These are phyloP conservation scores for Apiospora marii DNA, from an alignment of 2,329 filamentous ascomycete species.

Conservation along the genomic window DNA sequence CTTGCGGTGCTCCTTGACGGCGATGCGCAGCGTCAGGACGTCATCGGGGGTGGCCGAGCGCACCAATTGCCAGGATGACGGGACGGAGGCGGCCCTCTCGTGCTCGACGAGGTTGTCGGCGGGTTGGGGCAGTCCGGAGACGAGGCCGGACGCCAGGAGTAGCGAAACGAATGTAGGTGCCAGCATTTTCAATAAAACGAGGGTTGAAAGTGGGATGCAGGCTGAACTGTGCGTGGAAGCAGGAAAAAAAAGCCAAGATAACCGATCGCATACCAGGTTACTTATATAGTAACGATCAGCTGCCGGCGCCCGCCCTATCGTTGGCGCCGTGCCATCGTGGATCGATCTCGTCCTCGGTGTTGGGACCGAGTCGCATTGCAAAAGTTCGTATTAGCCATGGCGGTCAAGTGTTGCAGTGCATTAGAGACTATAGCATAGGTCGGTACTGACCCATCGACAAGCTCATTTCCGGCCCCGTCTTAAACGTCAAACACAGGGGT, in stretches of 20 bases:
- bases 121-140: not conserved
- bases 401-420: not conserved
- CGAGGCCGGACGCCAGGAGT: not conserved
- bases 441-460: not conserved
- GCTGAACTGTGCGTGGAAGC: not conserved
- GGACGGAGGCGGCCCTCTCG: not conserved
- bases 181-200: not conserved
- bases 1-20: slow-evolving; percentile 19
- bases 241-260: not conserved
- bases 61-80: not conserved
- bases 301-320: not conserved
- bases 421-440: not conserved
- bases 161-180: not conserved
- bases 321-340: not conserved
- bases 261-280: not conserved
- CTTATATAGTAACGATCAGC: not conserved
- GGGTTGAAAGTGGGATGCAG: not conserved
- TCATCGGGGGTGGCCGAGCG: slow-evolving; percentile 10
- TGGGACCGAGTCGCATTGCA: not conserved
- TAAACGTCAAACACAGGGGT: not conserved
- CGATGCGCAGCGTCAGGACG: slow-evolving; percentile 17
- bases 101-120: slow-evolving; percentile 4
- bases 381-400: slow-evolving; percentile 4
- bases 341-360: not conserved
- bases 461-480: not conserved